Evolutionary conservation across 2,329 filamentous ascomycete genomes (phyloP).

Genomic region (Fusarium pseudocircinatum): DNA sequence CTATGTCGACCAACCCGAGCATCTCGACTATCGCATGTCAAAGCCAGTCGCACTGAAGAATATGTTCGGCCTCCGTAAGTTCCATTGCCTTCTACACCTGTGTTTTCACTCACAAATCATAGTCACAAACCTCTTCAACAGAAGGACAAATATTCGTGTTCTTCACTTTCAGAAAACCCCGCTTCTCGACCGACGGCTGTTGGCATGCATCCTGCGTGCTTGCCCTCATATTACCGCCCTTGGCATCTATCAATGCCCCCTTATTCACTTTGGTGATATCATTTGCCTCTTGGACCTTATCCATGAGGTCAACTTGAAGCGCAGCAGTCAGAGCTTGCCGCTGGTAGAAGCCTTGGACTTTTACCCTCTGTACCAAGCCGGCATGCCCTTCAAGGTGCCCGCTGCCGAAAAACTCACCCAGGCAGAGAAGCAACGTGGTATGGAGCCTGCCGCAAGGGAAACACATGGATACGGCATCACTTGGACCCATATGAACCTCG

Average conservation of each 20-base stretch:
- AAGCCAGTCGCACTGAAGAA: conserved; percentile 16
- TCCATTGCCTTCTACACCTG: background rate
- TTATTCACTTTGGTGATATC: conserved; percentile 51
- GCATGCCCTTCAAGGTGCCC: conserved; percentile 32
- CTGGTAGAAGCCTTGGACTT: conserved; percentile 47
- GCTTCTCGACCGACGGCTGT: conserved; percentile 46
- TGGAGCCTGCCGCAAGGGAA: background rate
- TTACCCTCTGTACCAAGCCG: conserved; percentile 46
- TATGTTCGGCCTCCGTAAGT: conserved; percentile 38
- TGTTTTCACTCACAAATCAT: conserved; percentile 10
- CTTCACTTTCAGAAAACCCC: conserved; percentile 46
- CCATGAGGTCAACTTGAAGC: conserved; percentile 46
- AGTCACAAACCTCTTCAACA: conserved; percentile 41
- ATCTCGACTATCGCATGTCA: conserved; percentile 10
- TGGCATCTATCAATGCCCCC: conserved; percentile 51
- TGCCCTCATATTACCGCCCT: conserved; percentile 47
- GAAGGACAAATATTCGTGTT: conserved; percentile 31
- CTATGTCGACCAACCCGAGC: background rate
- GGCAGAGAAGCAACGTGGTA: background rate
- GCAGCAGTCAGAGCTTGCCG: conserved; percentile 10
- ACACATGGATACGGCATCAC: conserved; percentile 44
- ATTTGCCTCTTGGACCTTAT: conserved; percentile 49
- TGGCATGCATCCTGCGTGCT: conserved; percentile 49
- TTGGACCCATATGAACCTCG: conserved; percentile 37
- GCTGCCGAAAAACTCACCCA: background rate